Evolutionary conservation across 2,329 filamentous ascomycete genomes (phyloP).

Genomic region (Fusarium sp.): DNA sequence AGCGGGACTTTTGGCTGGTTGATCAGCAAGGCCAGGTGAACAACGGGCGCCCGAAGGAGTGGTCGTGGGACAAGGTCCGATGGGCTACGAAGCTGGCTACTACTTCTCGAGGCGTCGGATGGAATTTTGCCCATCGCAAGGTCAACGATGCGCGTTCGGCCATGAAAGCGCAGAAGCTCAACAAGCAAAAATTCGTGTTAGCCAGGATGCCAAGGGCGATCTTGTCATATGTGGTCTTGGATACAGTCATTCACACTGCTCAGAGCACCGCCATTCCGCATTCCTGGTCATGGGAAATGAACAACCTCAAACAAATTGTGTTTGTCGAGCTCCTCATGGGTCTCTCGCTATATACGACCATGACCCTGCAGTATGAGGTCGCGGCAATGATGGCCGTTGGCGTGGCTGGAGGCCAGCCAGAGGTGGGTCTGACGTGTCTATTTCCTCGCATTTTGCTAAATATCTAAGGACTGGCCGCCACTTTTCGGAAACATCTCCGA

Average conservation of each 20-base stretch:
- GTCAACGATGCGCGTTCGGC: not conserved
- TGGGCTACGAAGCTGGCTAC: conserved; percentile 16
- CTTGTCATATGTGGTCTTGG: conserved; percentile 12
- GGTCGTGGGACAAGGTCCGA: conserved; percentile 10
- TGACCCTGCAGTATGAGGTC: conserved; percentile 26
- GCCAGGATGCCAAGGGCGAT: not conserved
- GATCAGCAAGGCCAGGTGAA: conserved; percentile 3
- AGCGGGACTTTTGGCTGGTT: conserved; percentile 18
- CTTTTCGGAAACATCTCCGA: conserved; percentile 14
- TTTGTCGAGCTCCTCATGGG: conserved; percentile 11
- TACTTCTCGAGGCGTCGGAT: conserved; percentile 22
- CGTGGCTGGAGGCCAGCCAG: not conserved
- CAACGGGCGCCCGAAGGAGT: not conserved
- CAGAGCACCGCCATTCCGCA: not conserved
- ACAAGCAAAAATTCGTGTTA: not conserved
- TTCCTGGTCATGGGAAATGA: conserved; percentile 9
- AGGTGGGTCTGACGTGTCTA: not conserved
- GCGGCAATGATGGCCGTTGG: conserved; percentile 7
- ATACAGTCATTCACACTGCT: conserved; percentile 3
- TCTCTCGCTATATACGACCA: conserved; percentile 10
- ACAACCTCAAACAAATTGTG: not conserved
- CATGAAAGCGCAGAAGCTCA: not conserved
- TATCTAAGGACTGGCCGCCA: conserved; percentile 18
- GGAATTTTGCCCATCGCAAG: conserved; percentile 21
- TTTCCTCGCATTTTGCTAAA: not conserved